Evolutionary conservation across 116 monocot genomes (phyloP).

Genomic region (Zostera marina): DNA sequence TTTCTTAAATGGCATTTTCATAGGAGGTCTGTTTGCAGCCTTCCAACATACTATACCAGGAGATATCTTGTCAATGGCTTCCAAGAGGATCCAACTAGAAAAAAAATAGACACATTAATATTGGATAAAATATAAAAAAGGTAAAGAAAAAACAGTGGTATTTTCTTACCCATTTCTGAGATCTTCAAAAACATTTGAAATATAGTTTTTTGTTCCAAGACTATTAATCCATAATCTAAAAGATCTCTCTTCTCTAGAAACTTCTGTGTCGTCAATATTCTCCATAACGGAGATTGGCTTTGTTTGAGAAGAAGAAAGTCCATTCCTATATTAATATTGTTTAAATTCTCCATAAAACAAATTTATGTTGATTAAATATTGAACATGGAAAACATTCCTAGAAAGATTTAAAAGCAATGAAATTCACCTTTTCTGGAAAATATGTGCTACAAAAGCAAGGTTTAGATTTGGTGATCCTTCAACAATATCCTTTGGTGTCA

Average conservation of each 20-base stretch:
- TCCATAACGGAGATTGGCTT: constrained; percentile 54
- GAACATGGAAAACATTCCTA: background rate
- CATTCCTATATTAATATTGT: constrained; percentile 45
- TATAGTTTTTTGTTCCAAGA: constrained; percentile 70
- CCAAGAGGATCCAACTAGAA: constrained; percentile 61
- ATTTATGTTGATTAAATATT: background rate
- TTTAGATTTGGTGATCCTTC: constrained; percentile 84
- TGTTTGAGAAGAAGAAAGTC: constrained; percentile 59
- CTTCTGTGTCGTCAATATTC: constrained; percentile 45
- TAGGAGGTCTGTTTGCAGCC: constrained; percentile 54
- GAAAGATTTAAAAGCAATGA: background rate
- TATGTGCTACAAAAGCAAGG: constrained; percentile 90
- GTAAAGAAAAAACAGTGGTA: background rate
- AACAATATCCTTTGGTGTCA: constrained; percentile 82
- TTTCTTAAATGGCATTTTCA: constrained; percentile 79
- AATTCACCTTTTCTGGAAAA: constrained; percentile 76
- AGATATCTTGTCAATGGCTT: constrained; percentile 58
- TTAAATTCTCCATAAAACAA: background rate
- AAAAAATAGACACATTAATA: background rate
- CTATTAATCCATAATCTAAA: constrained; percentile 89
- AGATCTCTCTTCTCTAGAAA: constrained; percentile 80
- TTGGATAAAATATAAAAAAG: background rate
- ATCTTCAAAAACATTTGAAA: constrained; percentile 90
- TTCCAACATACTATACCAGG: constrained; percentile 72
- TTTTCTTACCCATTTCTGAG: constrained; percentile 70